These are phyloP conservation scores for Tillandsia leiboldiana DNA, from an alignment of 176 grass and related monocot genomes.

Conservation along the genomic window DNA sequence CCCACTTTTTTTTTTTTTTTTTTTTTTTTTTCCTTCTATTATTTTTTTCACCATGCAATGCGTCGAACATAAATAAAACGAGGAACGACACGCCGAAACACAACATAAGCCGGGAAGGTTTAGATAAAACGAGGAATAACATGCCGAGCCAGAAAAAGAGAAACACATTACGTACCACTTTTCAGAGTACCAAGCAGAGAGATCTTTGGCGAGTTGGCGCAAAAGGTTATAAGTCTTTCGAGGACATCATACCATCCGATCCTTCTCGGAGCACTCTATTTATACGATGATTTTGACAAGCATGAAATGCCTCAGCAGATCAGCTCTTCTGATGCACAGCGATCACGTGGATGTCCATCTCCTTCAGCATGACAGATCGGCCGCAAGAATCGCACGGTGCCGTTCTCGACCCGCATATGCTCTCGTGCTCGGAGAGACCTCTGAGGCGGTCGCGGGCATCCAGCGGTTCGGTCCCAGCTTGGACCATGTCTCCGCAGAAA, in stretches of 20 bases:
- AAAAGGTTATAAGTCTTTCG: no score
- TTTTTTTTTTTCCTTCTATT: no score
- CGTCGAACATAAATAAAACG: no score
- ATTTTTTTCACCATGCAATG: no score
- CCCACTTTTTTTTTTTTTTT: no score
- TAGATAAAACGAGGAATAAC: no score
- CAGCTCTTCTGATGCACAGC: slow-evolving; percentile 91
- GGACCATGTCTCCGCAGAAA: slow-evolving; percentile 85
- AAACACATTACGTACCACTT: no score
- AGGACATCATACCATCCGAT: not conserved
- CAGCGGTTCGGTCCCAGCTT: slow-evolving; percentile 49
- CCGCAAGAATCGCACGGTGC: slow-evolving; percentile 87
- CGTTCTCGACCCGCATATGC: slow-evolving; percentile 86
- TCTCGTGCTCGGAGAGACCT: slow-evolving; percentile 81
- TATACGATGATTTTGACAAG: not conserved
- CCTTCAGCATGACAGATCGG: slow-evolving; percentile 86
- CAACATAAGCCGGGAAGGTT: no score
- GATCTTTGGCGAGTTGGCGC: no score
- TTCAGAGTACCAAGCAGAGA: no score
- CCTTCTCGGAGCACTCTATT: not conserved
- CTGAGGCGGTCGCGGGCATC: slow-evolving; percentile 57
- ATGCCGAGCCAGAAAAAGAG: no score
- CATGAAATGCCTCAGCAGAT: slow-evolving; percentile 1
- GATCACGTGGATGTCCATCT: slow-evolving; percentile 86
- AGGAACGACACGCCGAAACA: no score